A percentile compares a stretch with the other conserved stretches of the same genome.
Evolutionary conservation across 768 basidiomycete species (phyloP).

Genomic region (Hypholoma sublateritium): DNA sequence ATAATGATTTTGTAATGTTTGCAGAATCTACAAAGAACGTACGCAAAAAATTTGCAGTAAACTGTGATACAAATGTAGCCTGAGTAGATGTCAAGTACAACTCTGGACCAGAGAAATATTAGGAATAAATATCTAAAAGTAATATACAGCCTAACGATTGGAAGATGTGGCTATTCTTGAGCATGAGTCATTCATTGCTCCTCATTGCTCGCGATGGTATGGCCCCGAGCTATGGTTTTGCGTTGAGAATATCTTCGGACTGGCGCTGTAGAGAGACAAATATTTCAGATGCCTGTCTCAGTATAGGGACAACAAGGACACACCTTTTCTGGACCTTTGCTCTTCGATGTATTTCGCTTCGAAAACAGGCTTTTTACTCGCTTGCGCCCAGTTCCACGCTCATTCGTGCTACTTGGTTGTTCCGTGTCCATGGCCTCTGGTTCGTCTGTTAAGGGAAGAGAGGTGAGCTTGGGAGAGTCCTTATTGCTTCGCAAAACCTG

Average conservation of each 20-base stretch:
- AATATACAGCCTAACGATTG: not conserved
- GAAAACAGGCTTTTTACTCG: conserved; percentile 34
- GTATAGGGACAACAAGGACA: not conserved
- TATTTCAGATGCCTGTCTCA: not conserved
- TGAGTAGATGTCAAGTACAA: too few relatives aligned
- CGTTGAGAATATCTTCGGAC: conserved; percentile 9
- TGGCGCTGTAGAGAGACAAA: conserved; percentile 7
- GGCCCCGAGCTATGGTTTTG: too few relatives aligned
- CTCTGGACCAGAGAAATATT: too few relatives aligned
- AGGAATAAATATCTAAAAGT: not conserved
- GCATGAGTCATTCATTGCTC: too few relatives aligned
- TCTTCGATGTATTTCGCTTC: conserved; percentile 22
- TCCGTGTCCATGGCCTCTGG: conserved; percentile 34
- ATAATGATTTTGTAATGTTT: too few relatives aligned
- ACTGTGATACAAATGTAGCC: too few relatives aligned
- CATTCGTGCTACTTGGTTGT: conserved; percentile 13
- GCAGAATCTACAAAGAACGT: too few relatives aligned
- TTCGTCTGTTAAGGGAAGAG: conserved; percentile 37
- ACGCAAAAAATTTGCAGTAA: too few relatives aligned
- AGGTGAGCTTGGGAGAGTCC: conserved; percentile 19
- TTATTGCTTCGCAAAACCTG: conserved; percentile 16
- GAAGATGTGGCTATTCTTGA: too few relatives aligned
- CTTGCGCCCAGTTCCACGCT: conserved; percentile 21
- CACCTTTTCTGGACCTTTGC: conserved; percentile 19
- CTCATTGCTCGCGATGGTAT: too few relatives aligned